Evolutionary conservation across 2,329 filamentous ascomycete genomes (phyloP).

Genomic region (Rutstroemia sp.): DNA sequence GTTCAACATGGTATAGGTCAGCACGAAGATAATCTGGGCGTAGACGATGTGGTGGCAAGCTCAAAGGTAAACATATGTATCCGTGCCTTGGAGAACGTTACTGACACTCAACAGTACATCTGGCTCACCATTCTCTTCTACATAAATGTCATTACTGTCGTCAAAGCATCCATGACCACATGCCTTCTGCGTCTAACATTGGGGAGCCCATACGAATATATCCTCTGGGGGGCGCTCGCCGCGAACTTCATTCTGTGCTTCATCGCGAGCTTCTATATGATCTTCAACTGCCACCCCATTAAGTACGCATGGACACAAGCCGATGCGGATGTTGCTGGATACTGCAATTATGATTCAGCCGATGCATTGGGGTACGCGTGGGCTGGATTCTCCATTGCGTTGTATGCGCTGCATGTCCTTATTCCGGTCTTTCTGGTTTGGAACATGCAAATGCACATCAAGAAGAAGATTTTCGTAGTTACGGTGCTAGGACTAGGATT

Average conservation of each 20-base stretch:
- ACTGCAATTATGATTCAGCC: constrained; percentile 4
- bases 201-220: neutral
- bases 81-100: neutral
- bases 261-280: constrained; percentile 4
- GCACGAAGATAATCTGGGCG: neutral
- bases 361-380: constrained; percentile 5
- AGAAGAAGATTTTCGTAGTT: constrained; percentile 2
- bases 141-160: neutral
- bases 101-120: constrained; percentile 3
- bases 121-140: constrained; percentile 8
- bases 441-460: constrained; percentile 8
- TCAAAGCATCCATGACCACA: constrained; percentile 6
- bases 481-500: constrained; percentile 4
- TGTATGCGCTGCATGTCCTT: constrained; percentile 3
- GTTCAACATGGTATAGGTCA: constrained; percentile 6
- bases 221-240: constrained; percentile 4
- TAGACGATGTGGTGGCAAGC: constrained; percentile 2
- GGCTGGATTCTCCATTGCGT: neutral
- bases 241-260: constrained; percentile 5
- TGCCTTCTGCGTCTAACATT: constrained; percentile 7
- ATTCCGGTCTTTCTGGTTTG: constrained; percentile 6
- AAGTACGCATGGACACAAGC: constrained; percentile 4
- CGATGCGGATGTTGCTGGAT: constrained; percentile 1
- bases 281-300: constrained; percentile 7
- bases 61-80: neutral